Evolutionary conservation across 768 basidiomycete species (phyloP), one percentile per base, ranked within the genome.

Genomic region (Suillus plorans): DNA sequence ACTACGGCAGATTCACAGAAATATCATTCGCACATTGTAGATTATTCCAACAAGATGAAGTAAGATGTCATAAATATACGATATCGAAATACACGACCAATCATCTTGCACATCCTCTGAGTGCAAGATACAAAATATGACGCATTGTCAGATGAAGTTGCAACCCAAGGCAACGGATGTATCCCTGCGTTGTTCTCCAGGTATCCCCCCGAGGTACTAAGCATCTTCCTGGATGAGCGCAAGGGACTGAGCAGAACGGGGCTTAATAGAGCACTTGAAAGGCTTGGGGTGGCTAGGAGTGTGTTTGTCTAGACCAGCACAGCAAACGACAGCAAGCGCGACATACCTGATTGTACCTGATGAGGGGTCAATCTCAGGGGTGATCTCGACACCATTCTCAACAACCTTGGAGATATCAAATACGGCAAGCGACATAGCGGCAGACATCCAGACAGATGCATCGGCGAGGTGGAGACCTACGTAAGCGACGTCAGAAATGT

Each of bases 291-390:
- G 57, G 16, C 57, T 58, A 25, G 7, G 3, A 58, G 5, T 6
- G 18, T 25, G 16, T 13, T 6, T 28, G 22, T 41, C 5, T 9
- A 58, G 39, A 28, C 2, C 39, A 20, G 25, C 13, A 28, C 9
- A 1, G 3, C 9, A 41, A 2, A 41, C 22, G 25, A 28, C 10
- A 20, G 28, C 5, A 28, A 25, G 37, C 22, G 16, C 0, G 10
- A 28, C 44, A 67, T 69, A 82, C 86, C 85, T 86, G 66, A 87
- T 86, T 2, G 85, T 85, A 39, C 85, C 85, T 16, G 80, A 81
- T 6, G 84, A 85, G 66, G 81, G 81, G 16, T 82, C 82, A 65
- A 83, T 79, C 12, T 83, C 74, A n/a, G 85, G 85, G 59, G 81
- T 80, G 47, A 85, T 69, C 22, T 78, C 78, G 1, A 74, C 68